Evolutionary conservation across 2,329 filamentous ascomycete genomes (phyloP), one percentile per base, ranked within the genome.

Genomic region (Arachnomyces sp.): DNA sequence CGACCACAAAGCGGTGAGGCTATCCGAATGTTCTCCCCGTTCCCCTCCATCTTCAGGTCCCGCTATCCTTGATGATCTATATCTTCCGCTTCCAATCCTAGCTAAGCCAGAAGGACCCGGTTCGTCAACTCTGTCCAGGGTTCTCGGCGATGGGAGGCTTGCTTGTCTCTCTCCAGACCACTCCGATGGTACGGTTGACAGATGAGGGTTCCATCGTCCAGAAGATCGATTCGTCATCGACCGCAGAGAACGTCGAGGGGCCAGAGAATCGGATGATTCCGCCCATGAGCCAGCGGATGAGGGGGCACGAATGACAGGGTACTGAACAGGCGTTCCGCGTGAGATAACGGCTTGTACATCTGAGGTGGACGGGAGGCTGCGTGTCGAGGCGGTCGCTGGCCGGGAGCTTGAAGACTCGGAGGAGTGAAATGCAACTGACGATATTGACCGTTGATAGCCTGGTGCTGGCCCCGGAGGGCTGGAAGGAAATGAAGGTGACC

Each of bases 121-220:
- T 25, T 25, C 21, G 9, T 25, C 21, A 25, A 25, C 21, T 9
- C 21, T 25, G 21, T 25, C 21, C 21, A 25, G 21, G 21, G 21
- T 25, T 25, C 21, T 25, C 21, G 52, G 47, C n/a, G 54, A 52
- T 9, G 50, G 32, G 21, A 45, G 50, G 39, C 55, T 53, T 13
- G 52, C 40, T 40, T 55, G 43, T 40, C 54, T 55, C 37, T 65
- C 61, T 11, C 54, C 58, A 9, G 62, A 64, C 55, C 57, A 61
- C 41, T 63, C 61, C 13, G 69, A 71, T 2, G 63, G 63, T 4
- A 70, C 63, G 7, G 64, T 64, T 9, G 68, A 71, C 16, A 71
- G 52, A 33, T 65, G 62, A 35, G 63, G 62, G 39, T 63, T 63
- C 54, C 64, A 66, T 38, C 58, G 59, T 14, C 59, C 53, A 11